Evolutionary conservation across 208 protist species (phyloP).

Genomic region (Borovskyia barvae): DNA sequence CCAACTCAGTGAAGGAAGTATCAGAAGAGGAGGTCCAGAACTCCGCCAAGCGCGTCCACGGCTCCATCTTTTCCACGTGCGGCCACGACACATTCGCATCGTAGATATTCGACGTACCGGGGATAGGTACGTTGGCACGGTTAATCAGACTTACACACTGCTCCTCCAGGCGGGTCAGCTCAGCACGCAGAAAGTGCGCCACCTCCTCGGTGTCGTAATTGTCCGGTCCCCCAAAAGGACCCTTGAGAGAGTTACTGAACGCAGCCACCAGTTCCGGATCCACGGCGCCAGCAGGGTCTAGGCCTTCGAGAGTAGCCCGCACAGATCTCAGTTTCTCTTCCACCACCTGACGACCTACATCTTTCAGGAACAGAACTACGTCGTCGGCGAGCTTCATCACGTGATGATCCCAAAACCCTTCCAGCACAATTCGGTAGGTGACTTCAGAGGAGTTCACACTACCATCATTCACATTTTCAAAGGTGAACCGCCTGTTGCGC

Average conservation of each 20-base stretch:
- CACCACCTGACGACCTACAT: conserved; percentile 71
- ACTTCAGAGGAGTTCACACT: conserved; percentile 65
- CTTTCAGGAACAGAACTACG: conserved; percentile 82
- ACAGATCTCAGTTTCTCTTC: conserved; percentile 74
- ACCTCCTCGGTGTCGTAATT: conserved; percentile 77
- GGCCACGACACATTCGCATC: conserved; percentile 84
- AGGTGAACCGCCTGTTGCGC: conserved; percentile 82
- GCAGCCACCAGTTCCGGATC: conserved; percentile 62
- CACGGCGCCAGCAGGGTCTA: conserved; percentile 28
- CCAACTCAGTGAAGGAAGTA: conserved; percentile 81
- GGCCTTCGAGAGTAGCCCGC: conserved; percentile 47
- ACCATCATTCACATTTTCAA: conserved; percentile 68
- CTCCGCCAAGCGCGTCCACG: conserved; percentile 84
- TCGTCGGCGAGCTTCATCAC: conserved; percentile 87
- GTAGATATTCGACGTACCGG: conserved; percentile 75
- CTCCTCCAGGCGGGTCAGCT: conserved; percentile 70
- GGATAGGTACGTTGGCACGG: conserved; percentile 80
- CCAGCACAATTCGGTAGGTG: conserved; percentile 82
- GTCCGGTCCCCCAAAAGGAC: conserved; percentile 65
- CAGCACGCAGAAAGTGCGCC: conserved; percentile 74
- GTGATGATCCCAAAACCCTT: conserved; percentile 89
- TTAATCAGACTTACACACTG: conserved; percentile 80
- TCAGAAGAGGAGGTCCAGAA: conserved; percentile 89
- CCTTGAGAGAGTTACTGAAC: conserved; percentile 55
- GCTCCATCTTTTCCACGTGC: conserved; percentile 80